A percentile compares a stretch with the other conserved stretches of the same genome.
phyloP scores from a whole-genome alignment of 2,329 filamentous ascomycete genomes.

The Bipolaris oryzae region DNA sequence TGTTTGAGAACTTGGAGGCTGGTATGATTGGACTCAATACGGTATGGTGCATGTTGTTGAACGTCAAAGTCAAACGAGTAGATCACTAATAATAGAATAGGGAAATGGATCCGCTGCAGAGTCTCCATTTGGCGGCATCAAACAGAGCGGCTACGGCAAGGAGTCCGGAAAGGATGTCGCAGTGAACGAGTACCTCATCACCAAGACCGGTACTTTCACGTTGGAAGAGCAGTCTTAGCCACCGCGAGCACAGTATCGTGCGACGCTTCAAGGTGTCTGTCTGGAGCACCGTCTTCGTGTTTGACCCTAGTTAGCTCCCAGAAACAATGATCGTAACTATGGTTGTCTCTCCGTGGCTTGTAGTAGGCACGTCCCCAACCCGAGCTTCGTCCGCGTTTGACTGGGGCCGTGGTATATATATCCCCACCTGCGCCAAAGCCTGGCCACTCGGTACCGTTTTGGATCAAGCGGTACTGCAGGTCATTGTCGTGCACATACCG shows the following conservation, averaged over 20 bases:
- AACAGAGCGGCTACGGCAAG: slow-evolving; percentile 71
- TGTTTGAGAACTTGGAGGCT: slow-evolving; percentile 70
- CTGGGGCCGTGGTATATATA: not conserved
- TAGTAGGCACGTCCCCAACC: not conserved
- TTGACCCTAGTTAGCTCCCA: slow-evolving; percentile 1
- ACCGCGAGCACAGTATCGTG: not conserved
- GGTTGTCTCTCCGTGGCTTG: not conserved
- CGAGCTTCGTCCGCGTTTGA: not conserved
- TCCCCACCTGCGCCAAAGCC: not conserved
- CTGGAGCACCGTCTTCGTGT: slow-evolving; percentile 3
- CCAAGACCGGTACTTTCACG: slow-evolving; percentile 69
- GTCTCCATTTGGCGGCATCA: slow-evolving; percentile 70
- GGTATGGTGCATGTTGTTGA: slow-evolving; percentile 44
- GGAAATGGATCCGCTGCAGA: slow-evolving; percentile 70
- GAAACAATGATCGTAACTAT: slow-evolving; percentile 1
- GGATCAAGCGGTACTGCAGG: not conserved
- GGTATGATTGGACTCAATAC: slow-evolving; percentile 73
- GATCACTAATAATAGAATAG: slow-evolving; percentile 24
- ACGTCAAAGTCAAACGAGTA: not conserved
- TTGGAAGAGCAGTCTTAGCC: slow-evolving; percentile 50
- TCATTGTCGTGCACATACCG: not conserved
- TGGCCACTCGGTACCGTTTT: not conserved
- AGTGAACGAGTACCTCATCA: slow-evolving; percentile 66
- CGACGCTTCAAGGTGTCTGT: slow-evolving; percentile 1
- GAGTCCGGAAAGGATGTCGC: slow-evolving; percentile 71